These are phyloP conservation scores for Tricholoma terreum DNA, from an alignment of 768 basidiomycete species.

Conservation along the genomic window DNA sequence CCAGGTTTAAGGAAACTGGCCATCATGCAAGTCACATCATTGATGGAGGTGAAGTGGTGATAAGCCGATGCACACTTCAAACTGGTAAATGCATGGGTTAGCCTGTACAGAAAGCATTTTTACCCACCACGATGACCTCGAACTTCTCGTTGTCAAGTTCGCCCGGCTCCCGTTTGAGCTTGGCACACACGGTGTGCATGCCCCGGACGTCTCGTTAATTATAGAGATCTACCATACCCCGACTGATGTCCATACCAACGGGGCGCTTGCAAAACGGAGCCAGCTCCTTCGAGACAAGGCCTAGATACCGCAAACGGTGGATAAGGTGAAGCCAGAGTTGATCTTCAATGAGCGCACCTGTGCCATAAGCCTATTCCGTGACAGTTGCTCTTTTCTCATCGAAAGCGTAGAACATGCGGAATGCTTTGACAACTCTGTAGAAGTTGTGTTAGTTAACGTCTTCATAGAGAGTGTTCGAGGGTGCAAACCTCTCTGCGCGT, in stretches of 20 bases:
- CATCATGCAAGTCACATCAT: constrained; percentile 50
- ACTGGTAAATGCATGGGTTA: neutral
- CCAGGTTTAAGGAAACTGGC: constrained; percentile 57
- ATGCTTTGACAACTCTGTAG: constrained; percentile 31
- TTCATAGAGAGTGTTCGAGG: neutral
- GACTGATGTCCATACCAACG: constrained; percentile 75
- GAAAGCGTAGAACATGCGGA: constrained; percentile 44
- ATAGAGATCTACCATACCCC: constrained; percentile 63
- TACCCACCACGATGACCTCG: constrained; percentile 65
- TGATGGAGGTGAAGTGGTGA: constrained; percentile 58
- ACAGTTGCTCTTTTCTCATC: constrained; percentile 52
- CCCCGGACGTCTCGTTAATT: constrained; percentile 57
- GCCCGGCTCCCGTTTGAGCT: constrained; percentile 43
- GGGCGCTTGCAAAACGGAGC: constrained; percentile 58
- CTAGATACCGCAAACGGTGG: constrained; percentile 29
- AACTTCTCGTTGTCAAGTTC: constrained; percentile 54
- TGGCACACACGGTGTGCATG: constrained; percentile 57
- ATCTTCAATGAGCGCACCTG: constrained; percentile 38
- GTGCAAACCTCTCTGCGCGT: constrained; percentile 3
- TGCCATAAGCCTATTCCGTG: constrained; percentile 78
- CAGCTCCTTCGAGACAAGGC: constrained; percentile 59
- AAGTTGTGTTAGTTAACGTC: too few relatives aligned
- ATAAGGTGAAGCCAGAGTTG: neutral
- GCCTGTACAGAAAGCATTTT: neutral
- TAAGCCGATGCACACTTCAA: constrained; percentile 67